A percentile compares a stretch with the other conserved stretches of the same genome.
phyloP scores from a whole-genome alignment of 1,139 yeast species.

The Eremothecium sinecaudum region DNA sequence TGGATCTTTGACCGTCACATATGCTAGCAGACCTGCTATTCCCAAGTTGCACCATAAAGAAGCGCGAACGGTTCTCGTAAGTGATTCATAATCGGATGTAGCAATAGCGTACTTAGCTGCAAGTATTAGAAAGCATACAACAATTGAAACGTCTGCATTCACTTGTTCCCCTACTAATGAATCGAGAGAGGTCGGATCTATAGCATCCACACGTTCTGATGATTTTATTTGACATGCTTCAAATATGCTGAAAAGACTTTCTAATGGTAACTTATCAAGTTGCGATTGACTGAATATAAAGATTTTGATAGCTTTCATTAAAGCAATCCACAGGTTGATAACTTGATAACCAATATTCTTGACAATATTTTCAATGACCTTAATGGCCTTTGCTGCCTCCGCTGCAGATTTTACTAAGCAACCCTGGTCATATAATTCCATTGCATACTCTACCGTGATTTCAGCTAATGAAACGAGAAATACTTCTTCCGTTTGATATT shows the following conservation, averaged over 20 bases:
- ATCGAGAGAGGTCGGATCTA: conserved; percentile 38
- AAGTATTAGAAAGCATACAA: conserved; percentile 23
- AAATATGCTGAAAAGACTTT: conserved; percentile 34
- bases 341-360: conserved; percentile 30
- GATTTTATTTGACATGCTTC: conserved; percentile 9
- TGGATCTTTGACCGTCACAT: conserved; percentile 30
- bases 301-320: conserved; percentile 40
- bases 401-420: conserved; percentile 56
- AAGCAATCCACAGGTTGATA: conserved; percentile 44
- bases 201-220: conserved; percentile 16
- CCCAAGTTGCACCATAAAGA: conserved; percentile 64
- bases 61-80: conserved; percentile 46
- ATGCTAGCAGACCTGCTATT: conserved; percentile 47
- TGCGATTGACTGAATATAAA: conserved; percentile 41
- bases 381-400: conserved; percentile 38
- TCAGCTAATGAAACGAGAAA: conserved; percentile 51
- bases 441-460: conserved; percentile 46
- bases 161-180: conserved; percentile 26
- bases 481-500: conserved; percentile 45
- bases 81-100: conserved; percentile 10
- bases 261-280: conserved; percentile 38
- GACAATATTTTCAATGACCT: conserved; percentile 21
- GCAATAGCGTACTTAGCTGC: conserved; percentile 25
- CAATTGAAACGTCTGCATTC: conserved; percentile 22
- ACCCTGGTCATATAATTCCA: conserved; percentile 47